These are phyloP conservation scores for Talinum fruticosum DNA, from an alignment of 148 eudicot genomes.

Conservation along the genomic window DNA sequence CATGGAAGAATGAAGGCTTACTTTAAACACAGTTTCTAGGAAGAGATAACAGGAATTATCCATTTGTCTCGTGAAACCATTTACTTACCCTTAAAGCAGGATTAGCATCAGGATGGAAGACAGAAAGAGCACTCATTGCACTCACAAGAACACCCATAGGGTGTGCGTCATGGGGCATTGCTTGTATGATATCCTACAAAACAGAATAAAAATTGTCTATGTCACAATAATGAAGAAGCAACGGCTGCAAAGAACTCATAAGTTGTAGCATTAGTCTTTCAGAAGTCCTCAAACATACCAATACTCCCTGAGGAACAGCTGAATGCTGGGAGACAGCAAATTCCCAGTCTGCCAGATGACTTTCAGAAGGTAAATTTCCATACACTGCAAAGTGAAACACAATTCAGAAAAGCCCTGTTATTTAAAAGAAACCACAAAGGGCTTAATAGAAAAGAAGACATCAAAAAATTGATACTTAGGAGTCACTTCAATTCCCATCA, in stretches of 20 bases:
- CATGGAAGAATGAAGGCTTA: constrained; percentile 1
- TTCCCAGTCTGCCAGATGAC: constrained; percentile 91
- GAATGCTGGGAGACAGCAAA: constrained; percentile 93
- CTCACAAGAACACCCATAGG: constrained; percentile 99
- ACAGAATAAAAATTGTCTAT: not conserved
- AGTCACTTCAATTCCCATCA: constrained; percentile 4
- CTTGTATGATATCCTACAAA: constrained; percentile 85
- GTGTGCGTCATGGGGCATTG: constrained; percentile 99
- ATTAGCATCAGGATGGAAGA: constrained; percentile 98
- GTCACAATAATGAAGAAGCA: not conserved
- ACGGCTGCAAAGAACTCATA: not conserved
- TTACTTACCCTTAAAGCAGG: constrained; percentile 92
- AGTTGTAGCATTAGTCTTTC: not conserved
- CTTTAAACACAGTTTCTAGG: not conserved
- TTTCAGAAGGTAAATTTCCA: constrained; percentile 82
- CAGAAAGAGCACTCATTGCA: constrained; percentile 93
- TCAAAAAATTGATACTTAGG: not conserved
- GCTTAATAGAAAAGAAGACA: not conserved
- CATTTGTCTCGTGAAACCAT: not conserved
- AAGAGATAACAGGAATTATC: not conserved
- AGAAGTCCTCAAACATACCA: constrained; percentile 44
- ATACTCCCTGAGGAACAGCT: constrained; percentile 92
- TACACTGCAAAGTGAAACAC: constrained; percentile 56
- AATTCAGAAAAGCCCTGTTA: constrained; percentile 3
- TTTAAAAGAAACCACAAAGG: not conserved